Percentiles rank a stretch among this genome's conserved stretches.
These are phyloP conservation scores for Fistulinella prunicolor DNA, from an alignment of 768 basidiomycete species.

Conservation along the genomic window DNA sequence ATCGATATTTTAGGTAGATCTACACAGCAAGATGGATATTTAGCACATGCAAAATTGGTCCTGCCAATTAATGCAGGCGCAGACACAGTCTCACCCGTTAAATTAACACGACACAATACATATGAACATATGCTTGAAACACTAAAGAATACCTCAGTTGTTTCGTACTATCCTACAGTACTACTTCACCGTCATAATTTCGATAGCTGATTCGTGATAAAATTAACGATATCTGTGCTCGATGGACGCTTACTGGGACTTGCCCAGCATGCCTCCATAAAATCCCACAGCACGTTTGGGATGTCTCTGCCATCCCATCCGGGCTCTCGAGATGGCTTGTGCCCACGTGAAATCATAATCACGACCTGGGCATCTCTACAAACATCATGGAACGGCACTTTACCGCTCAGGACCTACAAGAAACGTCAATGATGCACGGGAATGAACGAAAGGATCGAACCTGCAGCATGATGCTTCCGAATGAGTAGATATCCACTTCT, in stretches of 20 bases:
- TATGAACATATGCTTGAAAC: too few species aligned
- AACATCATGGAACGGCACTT: conserved; percentile 22
- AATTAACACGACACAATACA: too few species aligned
- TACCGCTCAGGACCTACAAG: conserved; percentile 21
- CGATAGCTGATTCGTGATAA: background rate
- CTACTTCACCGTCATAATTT: background rate
- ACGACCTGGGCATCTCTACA: conserved; percentile 23
- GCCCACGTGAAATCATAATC: conserved; percentile 15
- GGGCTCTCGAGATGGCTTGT: conserved; percentile 7
- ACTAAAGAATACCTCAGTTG: too few species aligned
- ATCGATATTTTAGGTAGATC: too few species aligned
- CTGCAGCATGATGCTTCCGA: conserved; percentile 30
- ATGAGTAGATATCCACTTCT: conserved; percentile 28
- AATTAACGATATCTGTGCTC: too few species aligned
- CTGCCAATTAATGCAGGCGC: too few species aligned
- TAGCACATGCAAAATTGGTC: too few species aligned
- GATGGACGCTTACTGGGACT: background rate
- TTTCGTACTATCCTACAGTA: too few species aligned
- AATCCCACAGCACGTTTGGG: conserved; percentile 21
- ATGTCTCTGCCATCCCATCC: conserved; percentile 25
- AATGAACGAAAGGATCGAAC: conserved; percentile 1
- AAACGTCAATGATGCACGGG: background rate
- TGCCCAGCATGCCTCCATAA: conserved; percentile 24
- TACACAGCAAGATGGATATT: too few species aligned
- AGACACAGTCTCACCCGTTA: too few species aligned